phyloP scores from a whole-genome alignment of 2,329 filamentous ascomycete species.

The Aspergillus flavus region DNA sequence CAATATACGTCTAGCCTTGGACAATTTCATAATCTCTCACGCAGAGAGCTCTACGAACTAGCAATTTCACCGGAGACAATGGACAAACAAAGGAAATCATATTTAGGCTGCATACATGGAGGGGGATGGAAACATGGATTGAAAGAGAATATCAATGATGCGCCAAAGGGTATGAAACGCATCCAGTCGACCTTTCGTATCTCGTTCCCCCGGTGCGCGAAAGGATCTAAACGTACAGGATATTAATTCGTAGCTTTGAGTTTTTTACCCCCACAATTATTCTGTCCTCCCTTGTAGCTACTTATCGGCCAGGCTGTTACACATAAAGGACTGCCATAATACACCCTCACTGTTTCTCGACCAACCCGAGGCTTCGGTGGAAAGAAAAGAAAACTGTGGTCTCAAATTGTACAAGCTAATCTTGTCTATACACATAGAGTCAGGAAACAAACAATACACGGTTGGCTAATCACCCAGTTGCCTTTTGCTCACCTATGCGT shows the following conservation, averaged over 20 bases:
- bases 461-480: constrained; percentile 34
- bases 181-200: constrained; percentile 27
- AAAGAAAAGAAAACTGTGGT: constrained; percentile 44
- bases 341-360: constrained; percentile 15
- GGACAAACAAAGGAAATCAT: constrained; percentile 39
- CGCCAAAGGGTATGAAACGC: constrained; percentile 13
- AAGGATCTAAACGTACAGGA: constrained; percentile 47
- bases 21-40: not conserved
- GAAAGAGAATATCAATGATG: constrained; percentile 27
- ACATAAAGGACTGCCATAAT: constrained; percentile 25
- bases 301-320: constrained; percentile 22
- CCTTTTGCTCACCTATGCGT: constrained; percentile 44
- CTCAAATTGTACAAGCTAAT: constrained; percentile 50
- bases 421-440: constrained; percentile 48
- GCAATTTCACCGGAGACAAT: not conserved
- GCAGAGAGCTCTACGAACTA: not conserved
- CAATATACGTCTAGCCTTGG: not conserved
- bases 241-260: constrained; percentile 42
- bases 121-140: constrained; percentile 20
- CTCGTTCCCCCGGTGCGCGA: constrained; percentile 33
- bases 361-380: constrained; percentile 23
- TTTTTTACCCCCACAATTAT: constrained; percentile 27
- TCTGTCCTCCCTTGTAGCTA: constrained; percentile 31
- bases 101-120: constrained; percentile 30
- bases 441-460: constrained; percentile 42